These are phyloP conservation scores for Xenoacremonium recifei DNA, from an alignment of 2,329 filamentous ascomycete species.

Conservation along the genomic window DNA sequence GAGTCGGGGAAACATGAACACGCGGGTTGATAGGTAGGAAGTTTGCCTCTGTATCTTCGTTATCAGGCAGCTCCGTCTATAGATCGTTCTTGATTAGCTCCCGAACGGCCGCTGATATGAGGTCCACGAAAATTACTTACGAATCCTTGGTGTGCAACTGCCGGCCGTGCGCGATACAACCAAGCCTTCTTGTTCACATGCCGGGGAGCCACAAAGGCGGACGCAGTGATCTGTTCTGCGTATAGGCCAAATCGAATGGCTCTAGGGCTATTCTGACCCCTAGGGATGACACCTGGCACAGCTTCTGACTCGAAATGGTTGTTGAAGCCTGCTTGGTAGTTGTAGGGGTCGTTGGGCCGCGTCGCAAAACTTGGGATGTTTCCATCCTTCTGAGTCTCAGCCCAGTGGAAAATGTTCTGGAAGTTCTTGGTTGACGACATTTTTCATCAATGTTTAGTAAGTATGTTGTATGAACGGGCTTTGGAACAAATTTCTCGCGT, in stretches of 20 bases:
- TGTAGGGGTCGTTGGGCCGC: conserved; percentile 37
- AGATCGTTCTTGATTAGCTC: too few species aligned
- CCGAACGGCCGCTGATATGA: too few species aligned
- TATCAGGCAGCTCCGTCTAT: conserved; percentile 4
- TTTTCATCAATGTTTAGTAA: too few species aligned
- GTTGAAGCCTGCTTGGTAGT: conserved; percentile 55
- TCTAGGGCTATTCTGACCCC: conserved; percentile 41
- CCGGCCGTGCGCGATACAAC: conserved; percentile 23
- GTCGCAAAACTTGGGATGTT: conserved; percentile 51
- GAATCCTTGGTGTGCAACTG: conserved; percentile 26
- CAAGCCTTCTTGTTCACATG: conserved; percentile 26
- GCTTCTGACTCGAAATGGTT: conserved; percentile 43
- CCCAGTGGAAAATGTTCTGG: conserved; percentile 54
- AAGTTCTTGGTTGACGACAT: conserved; percentile 41
- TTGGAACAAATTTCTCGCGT: too few species aligned
- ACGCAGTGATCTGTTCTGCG: conserved; percentile 43
- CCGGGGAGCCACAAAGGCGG: conserved; percentile 27
- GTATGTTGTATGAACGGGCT: too few species aligned
- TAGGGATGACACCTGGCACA: conserved; percentile 42
- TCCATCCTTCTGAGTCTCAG: conserved; percentile 55
- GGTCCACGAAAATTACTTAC: conserved; percentile 1
- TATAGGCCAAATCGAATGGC: conserved; percentile 36
- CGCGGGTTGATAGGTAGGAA: conserved; percentile 15
- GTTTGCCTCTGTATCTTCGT: conserved; percentile 11
- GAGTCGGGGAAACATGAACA: conserved; percentile 15